Percentiles rank a stretch among this genome's conserved stretches.
Evolutionary conservation across 441 rosid genomes (phyloP).

Genomic region (Gossypium trilobum): DNA sequence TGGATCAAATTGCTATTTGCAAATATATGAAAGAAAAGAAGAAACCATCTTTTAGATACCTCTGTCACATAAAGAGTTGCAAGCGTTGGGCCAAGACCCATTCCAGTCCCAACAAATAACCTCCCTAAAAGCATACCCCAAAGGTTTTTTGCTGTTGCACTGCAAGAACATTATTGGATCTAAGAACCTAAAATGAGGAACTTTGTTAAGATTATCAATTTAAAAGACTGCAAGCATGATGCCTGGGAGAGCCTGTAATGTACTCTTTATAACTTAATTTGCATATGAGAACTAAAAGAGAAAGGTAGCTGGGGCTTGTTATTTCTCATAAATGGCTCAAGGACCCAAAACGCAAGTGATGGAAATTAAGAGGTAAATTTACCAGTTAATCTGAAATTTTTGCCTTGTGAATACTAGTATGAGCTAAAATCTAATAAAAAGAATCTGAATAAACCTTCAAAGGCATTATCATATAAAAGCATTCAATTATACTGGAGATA

Average conservation of each 20-base stretch:
- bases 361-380: neutral
- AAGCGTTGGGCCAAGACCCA: slow-evolving; percentile 70
- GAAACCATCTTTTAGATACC: slow-evolving; percentile 31
- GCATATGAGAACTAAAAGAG: neutral
- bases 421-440: neutral
- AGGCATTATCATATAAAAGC: neutral
- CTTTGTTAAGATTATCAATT: neutral
- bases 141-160: slow-evolving; percentile 51
- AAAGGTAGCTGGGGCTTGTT: neutral
- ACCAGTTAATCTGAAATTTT: neutral
- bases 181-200: neutral
- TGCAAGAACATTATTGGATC: slow-evolving; percentile 27
- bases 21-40: neutral
- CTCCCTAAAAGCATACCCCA: slow-evolving; percentile 72
- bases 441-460: neutral
- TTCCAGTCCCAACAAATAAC: slow-evolving; percentile 62
- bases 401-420: neutral
- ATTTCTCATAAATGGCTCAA: neutral
- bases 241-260: neutral
- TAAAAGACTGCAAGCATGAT: slow-evolving; percentile 10
- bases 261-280: neutral
- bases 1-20: slow-evolving; percentile 4
- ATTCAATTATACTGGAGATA: neutral
- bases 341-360: neutral
- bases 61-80: slow-evolving; percentile 72